These are phyloP conservation scores for Podaxis sp. DNA, from an alignment of 768 basidiomycete species.

Conservation along the genomic window DNA sequence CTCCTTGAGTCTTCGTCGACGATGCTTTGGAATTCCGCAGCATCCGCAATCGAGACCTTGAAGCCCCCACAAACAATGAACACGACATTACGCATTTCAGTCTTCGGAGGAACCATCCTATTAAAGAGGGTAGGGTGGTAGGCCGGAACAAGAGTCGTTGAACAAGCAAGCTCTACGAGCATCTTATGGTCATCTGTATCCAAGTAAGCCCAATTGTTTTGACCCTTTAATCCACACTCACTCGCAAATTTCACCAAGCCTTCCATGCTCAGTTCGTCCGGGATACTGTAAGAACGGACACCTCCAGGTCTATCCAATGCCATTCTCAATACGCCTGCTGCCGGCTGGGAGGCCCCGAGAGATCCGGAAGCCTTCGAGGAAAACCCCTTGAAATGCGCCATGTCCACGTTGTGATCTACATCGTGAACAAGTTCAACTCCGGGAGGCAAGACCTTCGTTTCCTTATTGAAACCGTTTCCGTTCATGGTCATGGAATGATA, in stretches of 20 bases:
- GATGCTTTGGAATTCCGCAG: conserved; percentile 45
- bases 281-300: conserved; percentile 58
- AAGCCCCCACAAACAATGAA: conserved; percentile 75
- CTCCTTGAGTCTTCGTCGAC: conserved; percentile 34
- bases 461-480: conserved; percentile 31
- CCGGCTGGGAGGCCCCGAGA: conserved; percentile 67
- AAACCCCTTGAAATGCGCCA: conserved; percentile 59
- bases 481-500: conserved; percentile 70
- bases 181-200: conserved; percentile 70
- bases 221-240: conserved; percentile 28
- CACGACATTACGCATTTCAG: conserved; percentile 41
- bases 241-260: conserved; percentile 57
- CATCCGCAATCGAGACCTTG: conserved; percentile 59
- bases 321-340: conserved; percentile 61
- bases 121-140: conserved; percentile 60
- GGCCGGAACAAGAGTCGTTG: conserved; percentile 66
- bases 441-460: conserved; percentile 34
- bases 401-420: conserved; percentile 41
- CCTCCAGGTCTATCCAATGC: conserved; percentile 60
- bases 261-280: conserved; percentile 72
- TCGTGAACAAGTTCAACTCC: conserved; percentile 44
- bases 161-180: conserved; percentile 73
- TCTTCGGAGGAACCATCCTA: conserved; percentile 40
- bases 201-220: conserved; percentile 5
- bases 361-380: conserved; percentile 68